Evolutionary conservation across 768 basidiomycete genomes (phyloP), one percentile per base, ranked within the genome.

Genomic region (Agaricus bisporus): DNA sequence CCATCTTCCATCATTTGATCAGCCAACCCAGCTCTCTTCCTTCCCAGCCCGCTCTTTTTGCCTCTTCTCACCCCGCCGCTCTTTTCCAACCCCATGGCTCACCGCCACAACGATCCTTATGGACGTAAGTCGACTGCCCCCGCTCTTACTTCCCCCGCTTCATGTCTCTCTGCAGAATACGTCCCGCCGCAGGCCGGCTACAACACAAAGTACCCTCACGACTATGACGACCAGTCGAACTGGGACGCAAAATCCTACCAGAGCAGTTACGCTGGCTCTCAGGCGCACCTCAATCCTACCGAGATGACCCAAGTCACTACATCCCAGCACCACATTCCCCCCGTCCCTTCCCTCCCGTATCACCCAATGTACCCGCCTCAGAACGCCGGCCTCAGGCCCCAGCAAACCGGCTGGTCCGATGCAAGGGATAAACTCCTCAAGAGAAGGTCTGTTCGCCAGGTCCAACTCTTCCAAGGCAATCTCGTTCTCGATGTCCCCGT

Each of bases 341-440:
- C 82, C 8, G 68, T 85, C 32, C 84, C 85, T n/a, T 43, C 70
- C 25, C 69, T 82, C 60, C 74, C 73, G 10, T 80, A 83, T 63
- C 67, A 70, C 35, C 64, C 69, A 49, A 77, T 85, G 58, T 85
- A 86, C 64, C 86, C 85, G n/a, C 86, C 86, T 22, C 64, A 72
- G 48, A 68, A 71, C 18, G 82, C 79, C 8, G 76, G 75, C 48
- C 72, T 75, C 56, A 73, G 70, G 35, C 70, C 66, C 56, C 76
- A 76, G 65, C 70, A 64, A 43, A 70, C 73, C 18, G 87, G 86
- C 14, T 91, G 83, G 68, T 81, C 82, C 22, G 73, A 74, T 41
- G 86, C 85, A 41, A 74, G 81, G 59, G 88, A 92, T 57, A 86
- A 89, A 66, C 80, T 91, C 69, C 82, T 92, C 82, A 88, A 85